phyloP scores from a whole-genome alignment of 1,284 basidiomycete genomes.

The Heterobasidion annosum region DNA sequence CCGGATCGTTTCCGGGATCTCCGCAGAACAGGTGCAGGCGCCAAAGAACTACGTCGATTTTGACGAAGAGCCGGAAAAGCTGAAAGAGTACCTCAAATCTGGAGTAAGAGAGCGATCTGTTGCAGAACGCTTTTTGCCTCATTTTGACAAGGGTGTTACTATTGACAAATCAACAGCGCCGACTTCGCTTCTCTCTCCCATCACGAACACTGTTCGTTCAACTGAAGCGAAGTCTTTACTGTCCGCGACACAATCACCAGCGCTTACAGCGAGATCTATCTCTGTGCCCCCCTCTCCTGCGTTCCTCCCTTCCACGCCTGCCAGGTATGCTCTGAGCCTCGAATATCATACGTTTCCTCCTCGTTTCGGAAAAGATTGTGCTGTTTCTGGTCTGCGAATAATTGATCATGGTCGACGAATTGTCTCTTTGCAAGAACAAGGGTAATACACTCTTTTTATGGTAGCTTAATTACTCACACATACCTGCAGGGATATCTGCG shows the following conservation, averaged over 20 bases:
- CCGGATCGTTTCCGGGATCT: slow-evolving; percentile 59
- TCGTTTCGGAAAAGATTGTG: slow-evolving; percentile 24
- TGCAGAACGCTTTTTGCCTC: slow-evolving; percentile 21
- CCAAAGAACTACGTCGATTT: slow-evolving; percentile 71
- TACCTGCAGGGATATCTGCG: slow-evolving; percentile 16
- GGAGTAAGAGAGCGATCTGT: slow-evolving; percentile 31
- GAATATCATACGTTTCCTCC: slow-evolving; percentile 46
- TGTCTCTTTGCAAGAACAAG: slow-evolving; percentile 43
- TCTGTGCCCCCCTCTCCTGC: slow-evolving; percentile 37
- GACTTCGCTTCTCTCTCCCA: background rate
- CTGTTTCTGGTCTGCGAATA: slow-evolving; percentile 34
- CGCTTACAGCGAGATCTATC: slow-evolving; percentile 27
- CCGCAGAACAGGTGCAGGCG: slow-evolving; percentile 57
- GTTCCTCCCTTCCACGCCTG: slow-evolving; percentile 8
- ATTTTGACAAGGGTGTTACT: slow-evolving; percentile 9
- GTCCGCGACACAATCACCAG: slow-evolving; percentile 35
- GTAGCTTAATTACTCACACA: background rate
- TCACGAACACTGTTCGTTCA: slow-evolving; percentile 3
- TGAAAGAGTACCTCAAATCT: slow-evolving; percentile 60
- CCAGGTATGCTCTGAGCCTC: slow-evolving; percentile 23
- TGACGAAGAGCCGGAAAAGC: slow-evolving; percentile 65
- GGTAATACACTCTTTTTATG: slow-evolving; percentile 26
- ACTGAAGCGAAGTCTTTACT: slow-evolving; percentile 17
- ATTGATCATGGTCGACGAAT: slow-evolving; percentile 34
- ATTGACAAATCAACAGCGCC: slow-evolving; percentile 1